Evolutionary conservation across 83 land plant species (phyloP), one percentile per base, ranked within the genome.

Genomic region (Picea mariana): DNA sequence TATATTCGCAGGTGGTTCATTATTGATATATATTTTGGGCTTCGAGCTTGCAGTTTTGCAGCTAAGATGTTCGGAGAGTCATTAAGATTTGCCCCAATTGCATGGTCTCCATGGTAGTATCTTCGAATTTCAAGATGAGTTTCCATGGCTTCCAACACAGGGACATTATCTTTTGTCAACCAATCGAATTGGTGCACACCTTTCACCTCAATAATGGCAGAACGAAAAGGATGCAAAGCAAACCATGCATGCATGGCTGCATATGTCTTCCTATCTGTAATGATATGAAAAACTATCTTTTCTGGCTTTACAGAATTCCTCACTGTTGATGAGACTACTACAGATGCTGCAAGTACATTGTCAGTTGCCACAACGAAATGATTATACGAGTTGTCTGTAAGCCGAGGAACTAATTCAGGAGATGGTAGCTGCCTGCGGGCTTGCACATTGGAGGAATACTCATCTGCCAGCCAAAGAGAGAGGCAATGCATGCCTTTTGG

Each of bases 191-290:
- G 99, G 81, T 96, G 96, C 59, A 96, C 79, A 52, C 94, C 95
- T 82, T 95, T 96, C 31, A 95, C 99, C 88, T 96, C 99, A 75
- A 96, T 86, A 21, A 89, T 84, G 11, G 98, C 93, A 67, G 98
- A 89, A 63, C 76, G 66, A 26, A 89, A 63, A 11, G 93, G 85
- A 78, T 96, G 81, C 44, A 92, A 83, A 9, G 98, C 91, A 87
- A 96, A 96, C 99, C 99, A 96, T 40, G 99, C 90, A 82, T 96
- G 99, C 99, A 96, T 96, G 17, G 98, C 89, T 16, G 93, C 85
- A 81, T 95, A 95, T 13, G 97, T 95, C 86, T 95, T 96, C 89
- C 89, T 91, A 84, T 96, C 99, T 7, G 99, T 96, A 47, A 96
- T 81, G 15, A 96, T 87, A 81, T 96, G 98, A 62, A 96, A 91